A percentile compares a stretch with the other conserved stretches of the same genome.
phyloP scores from a whole-genome alignment of 2,329 filamentous ascomycete species.

The Trichoderma guizhouense region DNA sequence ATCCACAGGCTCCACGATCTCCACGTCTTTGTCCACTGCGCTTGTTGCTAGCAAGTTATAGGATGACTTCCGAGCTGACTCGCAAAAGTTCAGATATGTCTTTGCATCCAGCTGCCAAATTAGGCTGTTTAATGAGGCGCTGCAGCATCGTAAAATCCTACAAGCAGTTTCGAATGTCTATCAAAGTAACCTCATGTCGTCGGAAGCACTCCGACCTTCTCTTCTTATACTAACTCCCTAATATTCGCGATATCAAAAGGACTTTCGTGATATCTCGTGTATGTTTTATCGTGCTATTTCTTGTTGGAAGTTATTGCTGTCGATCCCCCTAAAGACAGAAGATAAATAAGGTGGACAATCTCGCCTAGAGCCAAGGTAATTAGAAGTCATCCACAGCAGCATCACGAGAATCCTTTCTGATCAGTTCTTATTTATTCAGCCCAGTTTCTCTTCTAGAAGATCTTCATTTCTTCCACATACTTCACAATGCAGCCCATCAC shows the following conservation, averaged over 20 bases:
- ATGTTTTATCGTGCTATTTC: background rate
- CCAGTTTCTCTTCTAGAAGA: background rate
- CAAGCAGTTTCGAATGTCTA: background rate
- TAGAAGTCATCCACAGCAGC: background rate
- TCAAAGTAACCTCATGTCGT: constrained; percentile 1
- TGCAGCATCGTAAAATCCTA: background rate
- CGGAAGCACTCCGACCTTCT: background rate
- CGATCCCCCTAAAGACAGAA: background rate
- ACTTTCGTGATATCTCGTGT: background rate
- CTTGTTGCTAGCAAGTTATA: background rate
- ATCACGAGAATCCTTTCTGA: background rate
- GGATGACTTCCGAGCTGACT: background rate
- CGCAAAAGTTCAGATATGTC: constrained; percentile 1
- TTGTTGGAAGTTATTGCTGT: background rate
- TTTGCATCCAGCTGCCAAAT: background rate
- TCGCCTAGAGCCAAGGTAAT: background rate
- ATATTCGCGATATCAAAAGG: background rate
- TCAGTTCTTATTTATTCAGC: background rate
- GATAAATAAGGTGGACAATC: constrained; percentile 1
- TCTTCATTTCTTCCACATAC: background rate
- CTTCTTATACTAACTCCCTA: background rate
- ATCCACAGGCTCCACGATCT: constrained; percentile 7
- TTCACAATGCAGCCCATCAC: constrained; percentile 9
- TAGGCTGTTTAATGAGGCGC: background rate
- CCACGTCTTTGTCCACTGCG: background rate